These are phyloP conservation scores for Tetramitus jugosus DNA, from an alignment of 208 protist genomes.

Conservation along the genomic window DNA sequence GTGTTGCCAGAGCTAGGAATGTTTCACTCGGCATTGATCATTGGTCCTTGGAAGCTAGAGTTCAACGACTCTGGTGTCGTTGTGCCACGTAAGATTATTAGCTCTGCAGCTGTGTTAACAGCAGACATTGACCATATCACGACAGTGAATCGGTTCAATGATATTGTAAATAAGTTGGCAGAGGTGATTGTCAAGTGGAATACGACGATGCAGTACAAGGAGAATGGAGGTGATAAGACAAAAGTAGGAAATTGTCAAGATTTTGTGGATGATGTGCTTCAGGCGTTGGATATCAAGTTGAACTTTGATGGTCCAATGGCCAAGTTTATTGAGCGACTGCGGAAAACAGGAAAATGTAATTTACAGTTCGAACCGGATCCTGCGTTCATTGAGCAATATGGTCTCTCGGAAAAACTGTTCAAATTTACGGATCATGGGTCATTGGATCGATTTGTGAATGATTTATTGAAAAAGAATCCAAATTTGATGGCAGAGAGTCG, in stretches of 20 bases:
- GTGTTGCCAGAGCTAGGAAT: not conserved
- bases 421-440: not conserved
- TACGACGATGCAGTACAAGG: not conserved
- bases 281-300: not conserved
- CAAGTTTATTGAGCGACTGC: not conserved
- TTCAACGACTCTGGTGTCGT: not conserved
- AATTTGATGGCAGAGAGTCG: not conserved
- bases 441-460: not conserved
- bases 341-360: not conserved
- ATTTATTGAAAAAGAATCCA: not conserved
- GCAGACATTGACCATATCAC: slow-evolving; percentile 1
- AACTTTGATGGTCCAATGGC: not conserved
- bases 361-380: not conserved
- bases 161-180: not conserved
- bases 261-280: not conserved
- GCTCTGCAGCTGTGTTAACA: not conserved
- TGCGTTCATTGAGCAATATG: not conserved
- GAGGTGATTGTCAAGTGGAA: slow-evolving; percentile 8
- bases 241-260: slow-evolving; percentile 18
- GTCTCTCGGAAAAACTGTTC: not conserved
- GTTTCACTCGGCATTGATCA: not conserved
- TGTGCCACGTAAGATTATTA: not conserved
- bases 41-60: slow-evolving; percentile 1
- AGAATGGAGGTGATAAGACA: not conserved
- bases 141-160: not conserved